These are phyloP conservation scores for Phytophthora pseudosyringae DNA, from an alignment of 352 stramenopile genomes.

Conservation along the genomic window DNA sequence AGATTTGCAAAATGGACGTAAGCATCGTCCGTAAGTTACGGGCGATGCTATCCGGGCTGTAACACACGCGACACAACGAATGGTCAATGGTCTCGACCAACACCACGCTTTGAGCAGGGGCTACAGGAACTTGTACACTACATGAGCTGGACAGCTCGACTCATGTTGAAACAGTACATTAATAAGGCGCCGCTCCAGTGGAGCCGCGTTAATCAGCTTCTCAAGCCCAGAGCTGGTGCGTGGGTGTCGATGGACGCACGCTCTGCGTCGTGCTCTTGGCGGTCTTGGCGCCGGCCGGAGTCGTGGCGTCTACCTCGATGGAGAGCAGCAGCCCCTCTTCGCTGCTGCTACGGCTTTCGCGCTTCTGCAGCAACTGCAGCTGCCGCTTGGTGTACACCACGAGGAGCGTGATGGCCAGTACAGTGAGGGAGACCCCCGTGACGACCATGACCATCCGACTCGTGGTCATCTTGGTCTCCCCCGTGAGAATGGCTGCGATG, in stretches of 20 bases:
- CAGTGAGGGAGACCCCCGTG: conserved; percentile 50
- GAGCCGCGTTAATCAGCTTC: background rate
- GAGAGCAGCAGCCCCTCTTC: conserved; percentile 51
- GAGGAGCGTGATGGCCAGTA: conserved; percentile 59
- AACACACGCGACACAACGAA: background rate
- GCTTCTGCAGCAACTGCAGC: conserved; percentile 64
- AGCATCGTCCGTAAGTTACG: background rate
- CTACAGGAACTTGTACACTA: no score
- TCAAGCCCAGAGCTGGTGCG: conserved; percentile 24
- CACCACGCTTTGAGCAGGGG: no score
- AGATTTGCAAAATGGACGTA: conserved; percentile 30
- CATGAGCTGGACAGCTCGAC: background rate
- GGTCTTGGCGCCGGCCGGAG: conserved; percentile 15
- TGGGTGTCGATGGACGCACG: conserved; percentile 29
- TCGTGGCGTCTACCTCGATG: conserved; percentile 37
- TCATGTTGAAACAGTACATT: conserved; percentile 6
- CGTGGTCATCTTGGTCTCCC: conserved; percentile 53
- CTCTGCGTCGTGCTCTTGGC: conserved; percentile 22
- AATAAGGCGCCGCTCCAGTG: conserved; percentile 5
- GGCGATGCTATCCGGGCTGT: background rate
- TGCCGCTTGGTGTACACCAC: conserved; percentile 74
- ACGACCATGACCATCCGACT: conserved; percentile 54
- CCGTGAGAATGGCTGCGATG: conserved; percentile 62
- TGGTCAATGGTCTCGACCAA: no score
- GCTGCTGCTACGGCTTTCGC: conserved; percentile 57